These are phyloP conservation scores for Warburgia ugandensis DNA, from an alignment of 164 flowering plant genomes.

Conservation along the genomic window DNA sequence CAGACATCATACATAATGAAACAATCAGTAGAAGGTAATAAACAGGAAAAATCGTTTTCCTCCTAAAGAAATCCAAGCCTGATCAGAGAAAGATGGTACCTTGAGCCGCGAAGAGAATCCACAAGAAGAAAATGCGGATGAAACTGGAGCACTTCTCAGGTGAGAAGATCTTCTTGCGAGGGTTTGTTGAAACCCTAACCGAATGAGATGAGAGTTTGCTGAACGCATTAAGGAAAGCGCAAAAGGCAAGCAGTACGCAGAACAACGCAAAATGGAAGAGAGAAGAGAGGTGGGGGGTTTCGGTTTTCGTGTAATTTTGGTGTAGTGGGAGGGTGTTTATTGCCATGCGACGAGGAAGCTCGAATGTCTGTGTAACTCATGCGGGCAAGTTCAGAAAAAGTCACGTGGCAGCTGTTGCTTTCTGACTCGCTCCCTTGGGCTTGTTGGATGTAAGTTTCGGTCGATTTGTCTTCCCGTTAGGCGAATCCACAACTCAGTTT, in stretches of 20 bases:
- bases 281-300: background rate
- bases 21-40: too few relatives aligned
- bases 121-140: background rate
- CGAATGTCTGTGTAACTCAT: background rate
- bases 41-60: too few relatives aligned
- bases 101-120: background rate
- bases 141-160: background rate
- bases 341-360: background rate
- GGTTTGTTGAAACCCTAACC: constrained; percentile 1
- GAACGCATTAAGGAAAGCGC: background rate
- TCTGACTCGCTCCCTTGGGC: too few relatives aligned
- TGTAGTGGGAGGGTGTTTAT: background rate
- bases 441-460: too few relatives aligned
- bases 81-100: background rate
- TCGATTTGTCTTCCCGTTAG: too few relatives aligned
- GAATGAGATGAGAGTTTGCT: background rate
- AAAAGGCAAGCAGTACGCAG: background rate
- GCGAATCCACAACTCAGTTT: too few relatives aligned
- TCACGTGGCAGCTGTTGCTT: too few relatives aligned
- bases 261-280: background rate
- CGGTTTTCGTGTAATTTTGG: background rate
- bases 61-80: background rate
- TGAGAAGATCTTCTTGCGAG: background rate
- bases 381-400: too few relatives aligned
- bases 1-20: too few relatives aligned